Evolutionary conservation across 169 alveolate genomes (phyloP).

Genomic region (Toxoplasma gondii): DNA sequence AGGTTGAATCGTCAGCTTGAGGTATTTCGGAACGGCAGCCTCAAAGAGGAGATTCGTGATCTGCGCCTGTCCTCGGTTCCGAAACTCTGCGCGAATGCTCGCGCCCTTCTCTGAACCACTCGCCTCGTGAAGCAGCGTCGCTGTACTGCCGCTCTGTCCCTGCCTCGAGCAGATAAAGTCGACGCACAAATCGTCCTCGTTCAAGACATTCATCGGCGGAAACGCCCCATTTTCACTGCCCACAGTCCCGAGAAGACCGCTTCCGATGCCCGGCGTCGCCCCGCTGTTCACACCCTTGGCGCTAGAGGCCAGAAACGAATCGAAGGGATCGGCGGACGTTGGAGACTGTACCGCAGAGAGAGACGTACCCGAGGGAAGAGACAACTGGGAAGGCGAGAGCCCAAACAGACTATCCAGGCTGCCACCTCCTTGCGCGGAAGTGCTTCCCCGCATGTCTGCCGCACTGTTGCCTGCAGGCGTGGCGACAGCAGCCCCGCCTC

Average conservation of each 20-base stretch:
- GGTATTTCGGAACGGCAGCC: conserved; percentile 54
- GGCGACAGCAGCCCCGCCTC: not conserved
- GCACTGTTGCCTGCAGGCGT: not conserved
- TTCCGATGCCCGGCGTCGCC: not conserved
- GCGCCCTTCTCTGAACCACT: not conserved
- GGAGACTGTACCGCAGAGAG: not conserved
- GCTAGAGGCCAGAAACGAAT: not conserved
- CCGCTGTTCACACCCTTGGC: not conserved
- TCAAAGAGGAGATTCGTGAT: conserved; percentile 37
- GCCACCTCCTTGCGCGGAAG: not conserved
- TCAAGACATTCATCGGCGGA: conserved; percentile 6
- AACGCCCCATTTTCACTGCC: not conserved
- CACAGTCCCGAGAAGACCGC: not conserved
- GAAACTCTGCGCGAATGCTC: conserved; percentile 42
- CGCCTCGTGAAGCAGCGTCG: not conserved
- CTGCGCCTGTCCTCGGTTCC: conserved; percentile 11
- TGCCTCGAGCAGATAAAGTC: conserved; percentile 11
- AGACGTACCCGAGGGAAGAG: not conserved
- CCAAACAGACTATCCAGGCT: not conserved
- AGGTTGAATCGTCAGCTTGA: conserved; percentile 43
- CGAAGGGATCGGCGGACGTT: not conserved
- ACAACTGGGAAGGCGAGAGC: not conserved
- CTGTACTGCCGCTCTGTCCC: not conserved
- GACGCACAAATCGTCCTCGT: conserved; percentile 22
- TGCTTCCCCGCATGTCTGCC: not conserved